phyloP scores from a whole-genome alignment of 208 protist genomes.

The Zelonia costaricensis region DNA sequence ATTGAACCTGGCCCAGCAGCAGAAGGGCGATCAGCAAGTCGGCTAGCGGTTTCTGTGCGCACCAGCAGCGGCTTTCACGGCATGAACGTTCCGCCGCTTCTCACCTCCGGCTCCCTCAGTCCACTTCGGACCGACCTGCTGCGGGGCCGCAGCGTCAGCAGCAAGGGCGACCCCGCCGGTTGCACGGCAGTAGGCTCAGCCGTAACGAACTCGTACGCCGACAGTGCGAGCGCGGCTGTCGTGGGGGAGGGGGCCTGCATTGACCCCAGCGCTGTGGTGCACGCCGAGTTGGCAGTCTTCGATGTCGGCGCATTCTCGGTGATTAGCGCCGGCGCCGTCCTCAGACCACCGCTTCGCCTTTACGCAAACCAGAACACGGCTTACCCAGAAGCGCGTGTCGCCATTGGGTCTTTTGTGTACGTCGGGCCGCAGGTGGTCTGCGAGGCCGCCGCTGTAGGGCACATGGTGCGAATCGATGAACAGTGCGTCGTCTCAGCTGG shows the following conservation, averaged over 20 bases:
- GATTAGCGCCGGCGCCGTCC: slow-evolving; percentile 32
- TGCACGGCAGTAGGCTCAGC: no score
- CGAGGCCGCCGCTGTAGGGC: slow-evolving; percentile 53
- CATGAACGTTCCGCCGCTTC: no score
- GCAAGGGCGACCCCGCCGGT: no score
- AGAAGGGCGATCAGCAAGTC: no score
- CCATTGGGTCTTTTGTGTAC: slow-evolving; percentile 42
- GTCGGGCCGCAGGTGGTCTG: slow-evolving; percentile 58
- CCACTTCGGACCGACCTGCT: no score
- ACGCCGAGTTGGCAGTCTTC: slow-evolving; percentile 37
- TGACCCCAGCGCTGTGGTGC: slow-evolving; percentile 25
- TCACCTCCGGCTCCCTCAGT: no score
- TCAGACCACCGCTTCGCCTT: slow-evolving; percentile 52
- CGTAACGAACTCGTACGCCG: slow-evolving; percentile 18
- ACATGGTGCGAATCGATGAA: slow-evolving; percentile 62
- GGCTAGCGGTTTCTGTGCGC: no score
- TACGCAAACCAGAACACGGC: slow-evolving; percentile 40
- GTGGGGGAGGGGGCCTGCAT: neutral
- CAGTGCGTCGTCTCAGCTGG: slow-evolving; percentile 55
- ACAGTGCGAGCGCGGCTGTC: neutral
- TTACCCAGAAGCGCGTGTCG: slow-evolving; percentile 26
- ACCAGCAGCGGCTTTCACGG: no score
- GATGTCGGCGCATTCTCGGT: slow-evolving; percentile 17
- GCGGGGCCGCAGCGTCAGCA: no score
- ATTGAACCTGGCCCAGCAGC: no score